Evolutionary conservation across 169 alveolate genomes (phyloP), one percentile per base, ranked within the genome.

Genomic region (Cryptosporidium xiaoi): DNA sequence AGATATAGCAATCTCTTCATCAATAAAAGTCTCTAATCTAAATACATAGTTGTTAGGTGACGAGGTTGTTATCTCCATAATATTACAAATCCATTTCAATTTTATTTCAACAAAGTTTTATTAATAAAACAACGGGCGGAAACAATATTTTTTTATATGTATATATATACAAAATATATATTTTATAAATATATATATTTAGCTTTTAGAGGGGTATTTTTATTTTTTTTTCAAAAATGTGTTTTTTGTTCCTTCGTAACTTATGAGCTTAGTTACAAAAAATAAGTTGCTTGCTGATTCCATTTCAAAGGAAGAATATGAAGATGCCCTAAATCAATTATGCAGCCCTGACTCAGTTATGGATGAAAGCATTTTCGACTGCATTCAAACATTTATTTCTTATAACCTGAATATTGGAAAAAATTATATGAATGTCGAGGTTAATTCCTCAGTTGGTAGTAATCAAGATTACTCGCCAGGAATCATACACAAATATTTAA

Each of bases 221-320:
- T 31, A 31, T 62, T 27, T 18, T n/a, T n/a, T 20, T n/a, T 53
- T 53, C 29, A 53, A 53, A 53, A 53, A 53, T 53, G 29, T 0
- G 20, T n/a, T n/a, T 53, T 16, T 53, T 53, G 29, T n/a, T 53
- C 4, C 12, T 53, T 53, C 27, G 24, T 33, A 69, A 69, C 60
- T 29, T n/a, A 69, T 69, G 83, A 53, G 4, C 4, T 20, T 69
- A 53, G 24, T 46, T 33, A 66, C 51, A 51, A 51, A 69, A 18
- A 34, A 18, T 34, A 69, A 69, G 40, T 27, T 53, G 16, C 4
- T 55, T 69, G 66, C 36, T 34, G 71, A 60, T 31, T 3, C 58
- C 12, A 48, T 77, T 46, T 60, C 87, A 40, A 77, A 62, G 50
- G 87, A 77, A 34, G 87, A 77, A 24, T 77, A 20, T 62, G 69